Base-by-base conservation (phyloP, 805 yeast species). In the Sugiyamaella lignohabitans region DNA sequence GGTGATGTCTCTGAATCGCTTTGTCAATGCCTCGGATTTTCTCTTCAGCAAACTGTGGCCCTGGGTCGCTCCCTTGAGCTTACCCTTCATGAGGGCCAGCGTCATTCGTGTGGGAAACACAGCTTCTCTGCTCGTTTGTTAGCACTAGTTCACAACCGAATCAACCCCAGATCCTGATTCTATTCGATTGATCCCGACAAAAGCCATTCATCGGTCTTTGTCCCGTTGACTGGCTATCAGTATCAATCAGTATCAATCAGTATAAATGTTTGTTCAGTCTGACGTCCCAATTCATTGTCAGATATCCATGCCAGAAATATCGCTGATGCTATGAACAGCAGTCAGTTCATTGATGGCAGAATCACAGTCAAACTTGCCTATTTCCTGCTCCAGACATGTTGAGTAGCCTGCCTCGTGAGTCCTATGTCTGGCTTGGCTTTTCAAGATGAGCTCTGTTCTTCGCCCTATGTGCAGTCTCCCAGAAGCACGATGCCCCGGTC, bases 101-200 rank as follows among this genome's bases (percentile, higher is more conserved):
- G 98, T 91, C 97, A 89, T 89, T 69, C 97, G 89, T 44, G 98
- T 89, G 29, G 98, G 96, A 67, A 89, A 89, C 40, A 89, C 98
- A 63, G 87, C 94, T 66, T 89, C 98, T 74, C 98, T 84, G 42
- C 32, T 27, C 29, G 22, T 21, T 21, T 32, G 47, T 47, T 45
- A 49, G 55, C 19, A 6, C 38, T 35, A n/a, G n/a, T n/a, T n/a
- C n/a, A n/a, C n/a, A n/a, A n/a, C n/a, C n/a, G n/a, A n/a, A n/a
- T n/a, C n/a, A n/a, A n/a, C n/a, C n/a, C 30, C 30, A 27, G 41
- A 27, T 19, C 44, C 36, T 3, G 35, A 36, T 24, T 11, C 17
- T 2, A 18, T 37, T 44, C 14, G 11, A 23, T 34, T 27, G 37
- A 19, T 11, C 24, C 16, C 23, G 18, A 6, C 6, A 23, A 42